Conservation (phyloP, 2,329 filamentous ascomycete species). For the Botrytis deweyae region DNA sequence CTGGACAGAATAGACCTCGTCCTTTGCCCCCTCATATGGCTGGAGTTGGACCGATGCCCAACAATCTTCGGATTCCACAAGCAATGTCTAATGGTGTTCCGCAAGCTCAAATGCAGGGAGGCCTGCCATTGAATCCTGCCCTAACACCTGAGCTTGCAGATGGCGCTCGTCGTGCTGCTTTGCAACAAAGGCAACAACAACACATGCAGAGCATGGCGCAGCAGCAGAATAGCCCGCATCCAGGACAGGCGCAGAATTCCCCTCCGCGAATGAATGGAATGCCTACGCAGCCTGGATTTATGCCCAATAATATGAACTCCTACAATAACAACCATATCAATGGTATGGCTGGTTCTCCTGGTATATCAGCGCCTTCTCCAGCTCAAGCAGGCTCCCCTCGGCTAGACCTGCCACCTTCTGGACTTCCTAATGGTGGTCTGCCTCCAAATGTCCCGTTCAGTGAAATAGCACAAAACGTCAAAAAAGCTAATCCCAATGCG, state of each 20-base stretch:
- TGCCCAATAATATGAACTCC: constrained; percentile 49
- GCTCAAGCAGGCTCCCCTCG: constrained; percentile 37
- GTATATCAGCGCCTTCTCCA: constrained; percentile 31
- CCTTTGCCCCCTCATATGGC: constrained; percentile 37
- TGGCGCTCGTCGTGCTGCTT: constrained; percentile 63
- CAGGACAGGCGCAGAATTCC: constrained; percentile 40
- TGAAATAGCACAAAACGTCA: constrained; percentile 16
- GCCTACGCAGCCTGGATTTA: constrained; percentile 34
- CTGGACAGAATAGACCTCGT: constrained; percentile 36
- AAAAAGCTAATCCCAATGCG: constrained; percentile 5
- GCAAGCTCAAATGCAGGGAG: constrained; percentile 66
- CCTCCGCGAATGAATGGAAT: constrained; percentile 41
- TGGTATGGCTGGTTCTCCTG: constrained; percentile 46
- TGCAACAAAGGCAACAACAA: constrained; percentile 33
- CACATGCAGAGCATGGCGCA: constrained; percentile 32
- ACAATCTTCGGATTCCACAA: constrained; percentile 40
- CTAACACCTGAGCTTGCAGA: constrained; percentile 57
- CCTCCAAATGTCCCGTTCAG: constrained; percentile 9
- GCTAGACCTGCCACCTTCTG: constrained; percentile 29
- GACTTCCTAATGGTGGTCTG: constrained; percentile 13
- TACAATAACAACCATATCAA: constrained; percentile 49
- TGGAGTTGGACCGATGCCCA: constrained; percentile 40
- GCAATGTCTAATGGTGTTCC: constrained; percentile 58
- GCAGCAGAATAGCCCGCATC: constrained; percentile 32
- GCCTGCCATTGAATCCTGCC: constrained; percentile 55